Conservation (phyloP, 2,329 filamentous ascomycete species). For the Teratosphaeria zuluensis region DNA sequence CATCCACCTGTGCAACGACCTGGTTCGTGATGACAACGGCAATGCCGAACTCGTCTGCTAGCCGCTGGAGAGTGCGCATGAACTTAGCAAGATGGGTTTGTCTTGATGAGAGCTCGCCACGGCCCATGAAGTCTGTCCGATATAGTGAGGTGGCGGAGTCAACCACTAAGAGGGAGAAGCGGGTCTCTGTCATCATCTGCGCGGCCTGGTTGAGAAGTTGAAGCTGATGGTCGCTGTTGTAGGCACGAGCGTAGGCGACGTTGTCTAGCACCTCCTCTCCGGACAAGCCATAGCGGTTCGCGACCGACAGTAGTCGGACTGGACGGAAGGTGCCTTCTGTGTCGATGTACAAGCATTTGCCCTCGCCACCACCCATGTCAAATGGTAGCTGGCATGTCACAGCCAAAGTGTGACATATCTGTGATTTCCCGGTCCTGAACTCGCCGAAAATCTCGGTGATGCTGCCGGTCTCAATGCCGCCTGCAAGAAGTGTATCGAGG, state of each 20-base stretch:
- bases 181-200: constrained; percentile 98
- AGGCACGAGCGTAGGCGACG: constrained; percentile 92
- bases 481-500: constrained; percentile 85
- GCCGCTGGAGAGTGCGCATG: constrained; percentile 70
- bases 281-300: constrained; percentile 85
- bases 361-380: constrained; percentile 97
- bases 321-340: constrained; percentile 95
- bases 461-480: constrained; percentile 91
- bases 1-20: constrained; percentile 95
- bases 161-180: constrained; percentile 90
- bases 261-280: constrained; percentile 98
- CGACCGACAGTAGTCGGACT: constrained; percentile 80
- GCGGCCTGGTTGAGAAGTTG: constrained; percentile 90
- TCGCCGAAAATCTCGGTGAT: constrained; percentile 98
- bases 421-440: constrained; percentile 95
- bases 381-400: constrained; percentile 97
- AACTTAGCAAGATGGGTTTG: constrained; percentile 86
- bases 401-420: constrained; percentile 96
- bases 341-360: constrained; percentile 97
- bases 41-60: constrained; percentile 79
- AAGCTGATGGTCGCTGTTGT: constrained; percentile 97
- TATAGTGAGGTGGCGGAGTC: constrained; percentile 95
- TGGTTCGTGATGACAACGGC: constrained; percentile 98
- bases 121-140: constrained; percentile 91
- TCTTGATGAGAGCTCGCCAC: constrained; percentile 87